Evolutionary conservation across 1,139 yeast species (phyloP).

Genomic region (Sugiyamaella sp.): DNA sequence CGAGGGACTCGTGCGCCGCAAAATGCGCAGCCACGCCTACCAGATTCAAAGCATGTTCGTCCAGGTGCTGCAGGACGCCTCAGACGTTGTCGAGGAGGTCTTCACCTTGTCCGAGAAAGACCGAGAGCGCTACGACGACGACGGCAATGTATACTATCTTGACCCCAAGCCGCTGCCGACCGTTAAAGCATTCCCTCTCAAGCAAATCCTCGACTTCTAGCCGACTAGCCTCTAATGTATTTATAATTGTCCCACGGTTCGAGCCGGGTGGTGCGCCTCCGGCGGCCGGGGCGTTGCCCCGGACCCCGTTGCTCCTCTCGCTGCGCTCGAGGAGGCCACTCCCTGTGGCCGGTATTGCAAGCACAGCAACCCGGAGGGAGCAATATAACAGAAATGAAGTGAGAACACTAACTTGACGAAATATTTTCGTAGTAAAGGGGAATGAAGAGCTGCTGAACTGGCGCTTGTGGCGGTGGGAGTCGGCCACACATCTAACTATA

Average conservation of each 20-base stretch:
- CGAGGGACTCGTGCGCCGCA: constrained; percentile 75
- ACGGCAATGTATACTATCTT: constrained; percentile 68
- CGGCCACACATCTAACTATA: too few relatives aligned
- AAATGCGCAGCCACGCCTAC: constrained; percentile 76
- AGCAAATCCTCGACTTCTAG: constrained; percentile 26
- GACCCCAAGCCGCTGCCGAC: constrained; percentile 32
- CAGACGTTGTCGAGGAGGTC: constrained; percentile 68
- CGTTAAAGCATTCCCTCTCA: constrained; percentile 29
- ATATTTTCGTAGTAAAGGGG: too few relatives aligned
- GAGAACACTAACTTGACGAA: too few relatives aligned
- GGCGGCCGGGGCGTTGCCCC: neutral
- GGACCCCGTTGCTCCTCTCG: too few relatives aligned
- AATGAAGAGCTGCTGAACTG: too few relatives aligned
- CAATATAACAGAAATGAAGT: too few relatives aligned
- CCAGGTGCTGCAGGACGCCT: constrained; percentile 58
- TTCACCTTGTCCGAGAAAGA: constrained; percentile 80
- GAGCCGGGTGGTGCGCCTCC: too few relatives aligned
- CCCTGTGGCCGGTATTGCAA: too few relatives aligned
- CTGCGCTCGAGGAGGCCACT: too few relatives aligned
- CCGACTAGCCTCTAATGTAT: constrained; percentile 6
- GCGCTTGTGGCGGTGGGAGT: too few relatives aligned
- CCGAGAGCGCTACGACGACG: constrained; percentile 84
- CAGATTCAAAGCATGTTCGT: constrained; percentile 73
- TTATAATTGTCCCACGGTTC: constrained; percentile 2
- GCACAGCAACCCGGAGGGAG: too few relatives aligned